Base-by-base conservation (phyloP, 2,329 filamentous ascomycete species). In the Parastagonospora avenae region DNA sequence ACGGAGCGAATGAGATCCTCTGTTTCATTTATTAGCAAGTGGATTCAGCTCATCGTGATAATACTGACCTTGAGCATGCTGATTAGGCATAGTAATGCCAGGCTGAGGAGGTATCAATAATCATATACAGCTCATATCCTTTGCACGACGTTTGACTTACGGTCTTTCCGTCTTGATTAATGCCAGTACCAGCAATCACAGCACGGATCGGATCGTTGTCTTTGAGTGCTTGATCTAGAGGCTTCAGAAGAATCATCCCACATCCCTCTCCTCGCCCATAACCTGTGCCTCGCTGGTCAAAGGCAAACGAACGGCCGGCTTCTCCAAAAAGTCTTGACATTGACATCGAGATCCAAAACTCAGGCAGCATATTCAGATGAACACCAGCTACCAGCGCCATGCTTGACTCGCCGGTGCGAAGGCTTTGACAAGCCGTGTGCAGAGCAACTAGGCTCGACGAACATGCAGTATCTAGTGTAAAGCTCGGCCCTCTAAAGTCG, bases 211-310 rank as follows among this genome's bases (percentile, higher is more conserved):
- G 75, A 60, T 87, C 83, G 19, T 82, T 82, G 57, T 84, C 82
- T 9, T 74, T 72, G 4, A 87, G 57, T 1, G 86, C 86, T 63
- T 85, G 80, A 5, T 76, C 72, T 0, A 88, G 71, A 1, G 77
- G 78, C 70, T 87, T 87, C 10, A 88, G 64, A 9, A 86, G 64
- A 2, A 88, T 58, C n/a, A 82, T 77, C 0, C 79, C 84, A 24
- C 83, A 77, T 5, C 85, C 86, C 61, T 89, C 86, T 1, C 85
- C 86, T 32, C 85, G 79, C 0, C 82, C 85, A 61, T 88, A 89
- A 0, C 87, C 87, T 2, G 59, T 61, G 14, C 83, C 86, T 2
- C 77, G 76, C n/a, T 75, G 64, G 58, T 86, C 85, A 50, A 72
- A 76, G 16, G 70, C 66, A 39, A 42, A 64, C 2, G 58, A 70